Base-by-base conservation (phyloP, 768 basidiomycete genomes). In the Pisolithus marmoratus region DNA sequence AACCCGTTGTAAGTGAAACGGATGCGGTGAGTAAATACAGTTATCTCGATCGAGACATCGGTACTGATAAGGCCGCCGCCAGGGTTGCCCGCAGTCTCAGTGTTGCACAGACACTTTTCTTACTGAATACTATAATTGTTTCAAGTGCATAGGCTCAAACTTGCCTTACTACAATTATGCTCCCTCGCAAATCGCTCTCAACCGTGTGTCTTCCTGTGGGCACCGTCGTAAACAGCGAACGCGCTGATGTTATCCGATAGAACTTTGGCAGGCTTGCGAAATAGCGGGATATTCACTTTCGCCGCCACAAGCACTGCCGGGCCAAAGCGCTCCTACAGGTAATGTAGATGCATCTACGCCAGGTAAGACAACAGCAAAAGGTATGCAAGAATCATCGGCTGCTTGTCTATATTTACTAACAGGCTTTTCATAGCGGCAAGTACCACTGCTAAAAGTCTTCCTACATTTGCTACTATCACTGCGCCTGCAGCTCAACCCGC, bases 101-200 rank as follows among this genome's bases (percentile, higher is more conserved):
- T 80, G 78, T 50, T 80, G 78, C 58, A 63, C 70, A 5, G 51
- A 62, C 11, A 56, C 53, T 5, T 80, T 77, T 51, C 69, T 74
- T 52, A 63, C 57, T 0, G 49, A 54, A 4, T 77, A 73, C 57
- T 76, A 68, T 61, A 61, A 70, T 43, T 80, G 78, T 53, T 61
- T 76, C 54, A 34, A 60, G 4, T 80, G 78, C 51, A 60, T 72
- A 23, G 73, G 67, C 11, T 24, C 49, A 2, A 62, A 65, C 2
- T 22, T 61, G 31, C 51, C 68, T 41, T 48, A 57, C 5, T 50
- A 41, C 19, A 66, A 71, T 51, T 76, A 56, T 45, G 49, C 64
- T 6, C 11, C 49, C 1, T 58, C 62, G 0, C 74, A 76, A 46
- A 38, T 23, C 1, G 48, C 59, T 26, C 54, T 78, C 26, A 70